phyloP scores from a whole-genome alignment of 805 yeast genomes.

The Metschnikowia borealis region DNA sequence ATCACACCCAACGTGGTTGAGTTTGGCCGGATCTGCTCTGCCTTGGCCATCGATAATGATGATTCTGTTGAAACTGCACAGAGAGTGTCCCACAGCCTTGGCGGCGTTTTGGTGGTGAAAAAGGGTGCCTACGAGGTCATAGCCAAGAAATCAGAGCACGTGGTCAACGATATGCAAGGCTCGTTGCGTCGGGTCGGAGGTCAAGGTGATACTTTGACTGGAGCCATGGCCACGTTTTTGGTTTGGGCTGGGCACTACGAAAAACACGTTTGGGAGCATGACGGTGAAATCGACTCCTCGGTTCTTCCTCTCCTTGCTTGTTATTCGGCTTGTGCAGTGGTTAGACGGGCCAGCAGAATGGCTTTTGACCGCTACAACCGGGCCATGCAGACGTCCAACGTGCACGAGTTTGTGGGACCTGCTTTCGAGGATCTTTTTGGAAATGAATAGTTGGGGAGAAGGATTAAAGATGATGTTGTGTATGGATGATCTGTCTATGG shows the following conservation, averaged over 20 bases:
- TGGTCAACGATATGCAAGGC: slow-evolving; percentile 52
- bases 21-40: slow-evolving; percentile 62
- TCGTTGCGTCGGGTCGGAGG: slow-evolving; percentile 87
- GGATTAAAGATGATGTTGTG: not conserved
- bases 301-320: slow-evolving; percentile 51
- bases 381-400: slow-evolving; percentile 80
- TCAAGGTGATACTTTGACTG: slow-evolving; percentile 92
- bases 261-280: slow-evolving; percentile 50
- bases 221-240: slow-evolving; percentile 74
- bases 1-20: slow-evolving; percentile 91
- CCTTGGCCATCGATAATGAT: slow-evolving; percentile 34
- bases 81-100: slow-evolving; percentile 46
- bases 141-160: slow-evolving; percentile 40
- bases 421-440: slow-evolving; percentile 52
- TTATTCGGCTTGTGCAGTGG: slow-evolving; percentile 66
- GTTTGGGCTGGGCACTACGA: slow-evolving; percentile 76
- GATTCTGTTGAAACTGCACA: slow-evolving; percentile 30
- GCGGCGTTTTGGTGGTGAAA: slow-evolving; percentile 59
- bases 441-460: not conserved
- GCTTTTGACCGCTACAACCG: slow-evolving; percentile 69
- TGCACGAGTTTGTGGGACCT: slow-evolving; percentile 63
- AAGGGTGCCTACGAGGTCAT: slow-evolving; percentile 73
- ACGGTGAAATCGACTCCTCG: slow-evolving; percentile 25
- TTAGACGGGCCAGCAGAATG: slow-evolving; percentile 56
- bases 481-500: not conserved